These are phyloP conservation scores for Primulina huaijiensis DNA, from an alignment of 257 asterid genomes.

Conservation along the genomic window DNA sequence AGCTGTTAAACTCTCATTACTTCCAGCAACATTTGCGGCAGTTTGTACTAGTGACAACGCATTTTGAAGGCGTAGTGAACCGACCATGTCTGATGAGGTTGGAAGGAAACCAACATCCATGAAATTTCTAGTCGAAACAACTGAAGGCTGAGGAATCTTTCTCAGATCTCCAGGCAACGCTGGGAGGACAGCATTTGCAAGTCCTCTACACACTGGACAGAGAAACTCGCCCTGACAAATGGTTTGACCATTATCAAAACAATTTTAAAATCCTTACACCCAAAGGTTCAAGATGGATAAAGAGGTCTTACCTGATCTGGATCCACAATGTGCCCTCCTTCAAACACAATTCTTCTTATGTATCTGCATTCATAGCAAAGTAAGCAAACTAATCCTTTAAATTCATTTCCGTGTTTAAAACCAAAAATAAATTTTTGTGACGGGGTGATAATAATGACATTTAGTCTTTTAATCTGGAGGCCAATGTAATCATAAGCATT, in stretches of 20 bases:
- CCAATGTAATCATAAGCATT: not conserved
- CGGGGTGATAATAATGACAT: not conserved
- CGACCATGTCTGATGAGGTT: slow-evolving; percentile 31
- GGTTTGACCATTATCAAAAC: slow-evolving; percentile 24
- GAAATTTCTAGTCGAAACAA: slow-evolving; percentile 27
- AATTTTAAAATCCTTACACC: slow-evolving; percentile 22
- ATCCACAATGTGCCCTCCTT: slow-evolving; percentile 96
- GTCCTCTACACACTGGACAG: slow-evolving; percentile 97
- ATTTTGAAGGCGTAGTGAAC: slow-evolving; percentile 46
- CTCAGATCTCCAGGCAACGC: slow-evolving; percentile 46
- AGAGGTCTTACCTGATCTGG: slow-evolving; percentile 76
- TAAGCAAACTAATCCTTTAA: slow-evolving; percentile 12
- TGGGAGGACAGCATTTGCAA: slow-evolving; percentile 84
- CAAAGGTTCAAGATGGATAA: slow-evolving; percentile 16
- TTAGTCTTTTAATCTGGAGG: not conserved
- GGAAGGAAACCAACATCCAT: slow-evolving; percentile 32
- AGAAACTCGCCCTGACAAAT: slow-evolving; percentile 89
- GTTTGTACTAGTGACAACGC: slow-evolving; percentile 59
- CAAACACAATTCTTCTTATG: slow-evolving; percentile 77
- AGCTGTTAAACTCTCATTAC: slow-evolving; percentile 44
- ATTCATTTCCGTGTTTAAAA: slow-evolving; percentile 12
- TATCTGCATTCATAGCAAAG: slow-evolving; percentile 41
- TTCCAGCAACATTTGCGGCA: slow-evolving; percentile 58
- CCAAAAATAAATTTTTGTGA: slow-evolving; percentile 6
- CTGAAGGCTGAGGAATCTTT: slow-evolving; percentile 33